Percentiles rank a stretch among this genome's conserved stretches.
Evolutionary conservation across 352 stramenopile genomes (phyloP).

Genomic region (Thalassiosira hispida): DNA sequence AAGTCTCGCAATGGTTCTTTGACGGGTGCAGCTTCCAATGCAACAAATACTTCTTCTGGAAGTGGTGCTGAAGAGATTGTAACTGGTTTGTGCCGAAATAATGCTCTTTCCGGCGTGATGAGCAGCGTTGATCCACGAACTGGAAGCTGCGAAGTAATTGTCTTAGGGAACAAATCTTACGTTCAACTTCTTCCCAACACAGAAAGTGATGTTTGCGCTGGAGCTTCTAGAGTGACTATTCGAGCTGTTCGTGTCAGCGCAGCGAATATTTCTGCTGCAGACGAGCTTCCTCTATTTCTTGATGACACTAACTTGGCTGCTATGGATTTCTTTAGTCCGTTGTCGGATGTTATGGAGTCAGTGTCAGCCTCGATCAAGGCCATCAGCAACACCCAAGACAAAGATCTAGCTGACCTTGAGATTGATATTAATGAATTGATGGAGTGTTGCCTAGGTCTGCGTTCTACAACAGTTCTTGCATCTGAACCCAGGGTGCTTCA

Average conservation of each 20-base stretch:
- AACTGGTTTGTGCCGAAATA: conserved; percentile 66
- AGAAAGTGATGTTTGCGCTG: background rate
- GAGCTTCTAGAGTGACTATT: conserved; percentile 40
- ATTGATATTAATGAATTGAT: conserved; percentile 36
- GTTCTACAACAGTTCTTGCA: conserved; percentile 49
- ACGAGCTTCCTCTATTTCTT: conserved; percentile 58
- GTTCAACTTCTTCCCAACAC: conserved; percentile 18
- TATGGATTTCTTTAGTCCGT: conserved; percentile 37
- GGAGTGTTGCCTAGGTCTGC: conserved; percentile 49
- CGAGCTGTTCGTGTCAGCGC: conserved; percentile 56
- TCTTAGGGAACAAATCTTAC: conserved; percentile 48
- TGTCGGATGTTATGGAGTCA: conserved; percentile 37
- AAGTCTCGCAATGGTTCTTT: conserved; percentile 34
- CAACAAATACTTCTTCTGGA: conserved; percentile 61
- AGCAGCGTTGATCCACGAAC: conserved; percentile 76
- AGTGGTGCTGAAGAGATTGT: conserved; percentile 78
- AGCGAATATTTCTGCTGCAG: conserved; percentile 41
- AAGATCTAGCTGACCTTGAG: conserved; percentile 21
- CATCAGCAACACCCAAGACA: background rate
- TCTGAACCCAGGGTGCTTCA: conserved; percentile 42
- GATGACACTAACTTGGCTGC: conserved; percentile 22
- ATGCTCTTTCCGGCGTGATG: conserved; percentile 73
- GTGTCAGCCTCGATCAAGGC: conserved; percentile 14
- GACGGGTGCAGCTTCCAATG: conserved; percentile 17
- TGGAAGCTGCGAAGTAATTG: conserved; percentile 80